These are phyloP conservation scores for Linnemannia elongata DNA, from an alignment of 192 early-diverging fungal species.

Conservation along the genomic window DNA sequence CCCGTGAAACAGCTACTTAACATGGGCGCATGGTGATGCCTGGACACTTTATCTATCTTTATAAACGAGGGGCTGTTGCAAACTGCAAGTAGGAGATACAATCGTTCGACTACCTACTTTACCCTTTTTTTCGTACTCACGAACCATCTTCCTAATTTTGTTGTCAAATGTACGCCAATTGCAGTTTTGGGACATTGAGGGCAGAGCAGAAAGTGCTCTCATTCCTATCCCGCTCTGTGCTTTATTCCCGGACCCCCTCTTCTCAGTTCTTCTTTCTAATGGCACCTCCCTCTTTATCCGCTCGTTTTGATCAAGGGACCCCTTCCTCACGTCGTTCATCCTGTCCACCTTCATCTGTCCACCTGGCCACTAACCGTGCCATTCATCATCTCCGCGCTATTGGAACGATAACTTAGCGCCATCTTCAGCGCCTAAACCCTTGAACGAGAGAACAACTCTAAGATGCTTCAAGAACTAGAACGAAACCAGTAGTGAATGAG, in stretches of 20 bases:
- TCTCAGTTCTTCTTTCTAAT: neutral
- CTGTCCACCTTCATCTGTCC: neutral
- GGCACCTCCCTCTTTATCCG: neutral
- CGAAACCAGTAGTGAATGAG: neutral
- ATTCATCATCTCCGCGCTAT: neutral
- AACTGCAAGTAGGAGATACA: neutral
- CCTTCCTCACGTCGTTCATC: neutral
- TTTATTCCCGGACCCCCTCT: neutral
- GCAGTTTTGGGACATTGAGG: neutral
- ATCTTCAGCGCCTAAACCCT: slow-evolving; percentile 2
- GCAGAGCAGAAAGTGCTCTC: neutral
- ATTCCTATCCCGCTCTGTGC: neutral
- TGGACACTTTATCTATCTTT: neutral
- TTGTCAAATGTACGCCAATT: slow-evolving; percentile 5
- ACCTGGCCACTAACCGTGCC: neutral
- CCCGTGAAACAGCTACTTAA: neutral
- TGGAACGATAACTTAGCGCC: neutral
- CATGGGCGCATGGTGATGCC: neutral
- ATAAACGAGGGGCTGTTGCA: neutral
- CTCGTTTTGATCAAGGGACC: neutral
- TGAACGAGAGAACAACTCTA: neutral
- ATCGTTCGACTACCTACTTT: neutral
- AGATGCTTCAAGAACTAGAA: no score
- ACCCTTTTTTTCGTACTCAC: neutral
- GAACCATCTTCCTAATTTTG: neutral